A percentile compares a stretch with the other conserved stretches of the same genome.
These are phyloP conservation scores for Trichomonas tenax DNA, from an alignment of 208 protist species.

Conservation along the genomic window DNA sequence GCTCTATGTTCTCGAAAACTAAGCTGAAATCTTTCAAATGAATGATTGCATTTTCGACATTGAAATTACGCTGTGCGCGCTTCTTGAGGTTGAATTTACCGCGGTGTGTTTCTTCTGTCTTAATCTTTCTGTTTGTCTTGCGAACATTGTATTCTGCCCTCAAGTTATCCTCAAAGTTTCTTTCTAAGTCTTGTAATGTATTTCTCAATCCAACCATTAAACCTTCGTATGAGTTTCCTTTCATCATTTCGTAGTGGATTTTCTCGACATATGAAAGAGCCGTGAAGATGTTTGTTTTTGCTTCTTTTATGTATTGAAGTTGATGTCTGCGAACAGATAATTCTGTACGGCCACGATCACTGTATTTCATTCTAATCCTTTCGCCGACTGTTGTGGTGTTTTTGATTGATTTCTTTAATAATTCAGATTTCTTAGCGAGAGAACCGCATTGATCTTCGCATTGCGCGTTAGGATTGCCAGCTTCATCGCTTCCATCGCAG, in stretches of 20 bases:
- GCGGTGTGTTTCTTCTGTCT: not conserved
- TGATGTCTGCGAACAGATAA: not conserved
- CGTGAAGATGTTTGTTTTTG: not conserved
- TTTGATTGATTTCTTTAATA: not conserved
- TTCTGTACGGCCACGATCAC: not conserved
- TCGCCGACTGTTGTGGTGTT: not conserved
- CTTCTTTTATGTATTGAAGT: not conserved
- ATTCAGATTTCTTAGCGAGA: not conserved
- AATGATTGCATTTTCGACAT: not conserved
- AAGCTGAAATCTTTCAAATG: not conserved
- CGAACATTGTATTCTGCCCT: not conserved
- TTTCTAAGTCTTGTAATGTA: not conserved
- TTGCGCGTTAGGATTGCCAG: not conserved
- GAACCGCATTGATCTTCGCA: not conserved
- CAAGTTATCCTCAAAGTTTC: not conserved
- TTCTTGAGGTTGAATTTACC: not conserved
- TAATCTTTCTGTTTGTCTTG: not conserved
- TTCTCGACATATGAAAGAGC: not conserved
- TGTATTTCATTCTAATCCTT: not conserved
- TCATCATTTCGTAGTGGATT: not conserved
- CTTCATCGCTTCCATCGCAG: conserved; percentile 49
- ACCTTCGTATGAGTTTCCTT: not conserved
- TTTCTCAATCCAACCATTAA: not conserved
- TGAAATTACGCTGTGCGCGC: not conserved
- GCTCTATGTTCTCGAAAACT: not conserved